phyloP scores from a whole-genome alignment of 164 flowering plant genomes.

The Macadamia integrifolia region DNA sequence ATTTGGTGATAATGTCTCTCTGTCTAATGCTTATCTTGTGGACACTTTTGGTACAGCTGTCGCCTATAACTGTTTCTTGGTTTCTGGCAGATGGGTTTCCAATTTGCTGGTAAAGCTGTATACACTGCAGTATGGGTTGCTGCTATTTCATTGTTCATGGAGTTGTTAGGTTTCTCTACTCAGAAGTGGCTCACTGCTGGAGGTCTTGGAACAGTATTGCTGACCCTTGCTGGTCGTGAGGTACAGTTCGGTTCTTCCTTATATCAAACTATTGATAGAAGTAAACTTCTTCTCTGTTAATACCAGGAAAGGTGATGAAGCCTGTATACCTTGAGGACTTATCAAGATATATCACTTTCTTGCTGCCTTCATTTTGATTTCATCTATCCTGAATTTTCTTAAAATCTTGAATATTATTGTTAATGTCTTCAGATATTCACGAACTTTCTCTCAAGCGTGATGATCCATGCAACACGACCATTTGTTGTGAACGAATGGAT shows the following conservation, averaged over 20 bases:
- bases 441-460: conserved; percentile 90
- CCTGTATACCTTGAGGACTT: too few relatives aligned
- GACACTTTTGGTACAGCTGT: background rate
- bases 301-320: background rate
- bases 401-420: conserved; percentile 4
- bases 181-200: conserved; percentile 99
- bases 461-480: conserved; percentile 95
- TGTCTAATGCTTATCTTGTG: background rate
- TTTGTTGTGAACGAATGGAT: conserved; percentile 92
- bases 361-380: background rate
- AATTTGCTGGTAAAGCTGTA: conserved; percentile 85
- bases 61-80: conserved; percentile 5
- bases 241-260: conserved; percentile 26
- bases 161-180: conserved; percentile 90
- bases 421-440: conserved; percentile 65
- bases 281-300: background rate
- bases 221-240: conserved; percentile 99
- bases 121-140: conserved; percentile 94
- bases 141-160: conserved; percentile 92
- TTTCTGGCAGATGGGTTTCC: conserved; percentile 80
- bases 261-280: background rate
- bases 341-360: too few relatives aligned
- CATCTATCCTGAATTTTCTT: conserved; percentile 1
- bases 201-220: conserved; percentile 94
- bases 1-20: background rate